phyloP scores from a whole-genome alignment of 257 asterid species.

The Solanum lycopersicoides region DNA sequence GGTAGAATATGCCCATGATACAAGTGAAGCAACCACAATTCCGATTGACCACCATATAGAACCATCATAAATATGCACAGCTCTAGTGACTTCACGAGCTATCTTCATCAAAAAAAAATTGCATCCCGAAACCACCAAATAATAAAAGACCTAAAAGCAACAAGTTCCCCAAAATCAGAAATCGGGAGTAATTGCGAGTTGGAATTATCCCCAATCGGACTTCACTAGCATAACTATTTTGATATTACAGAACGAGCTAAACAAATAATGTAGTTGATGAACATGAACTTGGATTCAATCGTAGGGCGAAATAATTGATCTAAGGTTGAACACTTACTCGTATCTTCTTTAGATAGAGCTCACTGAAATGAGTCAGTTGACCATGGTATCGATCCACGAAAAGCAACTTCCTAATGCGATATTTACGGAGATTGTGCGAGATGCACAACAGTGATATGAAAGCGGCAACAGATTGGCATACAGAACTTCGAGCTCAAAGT shows the following conservation, averaged over 20 bases:
- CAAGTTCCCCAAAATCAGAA: not conserved
- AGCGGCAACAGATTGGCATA: conserved; percentile 47
- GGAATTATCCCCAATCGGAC: not conserved
- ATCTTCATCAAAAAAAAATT: conserved; percentile 54
- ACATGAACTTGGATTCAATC: not conserved
- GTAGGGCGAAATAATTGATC: not conserved
- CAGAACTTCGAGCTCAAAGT: conserved; percentile 49
- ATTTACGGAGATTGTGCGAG: conserved; percentile 53
- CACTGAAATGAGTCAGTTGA: conserved; percentile 37
- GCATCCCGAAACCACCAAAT: conserved; percentile 47
- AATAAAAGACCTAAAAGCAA: conserved; percentile 44
- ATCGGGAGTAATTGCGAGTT: not conserved
- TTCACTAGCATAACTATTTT: not conserved
- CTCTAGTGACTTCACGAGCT: conserved; percentile 53
- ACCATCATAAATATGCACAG: conserved; percentile 39
- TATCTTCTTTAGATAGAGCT: conserved; percentile 49
- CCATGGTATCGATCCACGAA: conserved; percentile 66
- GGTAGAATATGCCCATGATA: conserved; percentile 68
- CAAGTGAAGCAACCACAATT: conserved; percentile 30
- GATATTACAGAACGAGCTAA: not conserved
- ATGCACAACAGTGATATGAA: conserved; percentile 62
- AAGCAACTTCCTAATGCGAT: conserved; percentile 60
- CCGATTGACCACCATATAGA: conserved; percentile 42
- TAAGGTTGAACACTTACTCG: conserved; percentile 24
- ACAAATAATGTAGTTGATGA: not conserved